These are phyloP conservation scores for Hortaea werneckii DNA, from an alignment of 2,329 filamentous ascomycete genomes.

Conservation along the genomic window DNA sequence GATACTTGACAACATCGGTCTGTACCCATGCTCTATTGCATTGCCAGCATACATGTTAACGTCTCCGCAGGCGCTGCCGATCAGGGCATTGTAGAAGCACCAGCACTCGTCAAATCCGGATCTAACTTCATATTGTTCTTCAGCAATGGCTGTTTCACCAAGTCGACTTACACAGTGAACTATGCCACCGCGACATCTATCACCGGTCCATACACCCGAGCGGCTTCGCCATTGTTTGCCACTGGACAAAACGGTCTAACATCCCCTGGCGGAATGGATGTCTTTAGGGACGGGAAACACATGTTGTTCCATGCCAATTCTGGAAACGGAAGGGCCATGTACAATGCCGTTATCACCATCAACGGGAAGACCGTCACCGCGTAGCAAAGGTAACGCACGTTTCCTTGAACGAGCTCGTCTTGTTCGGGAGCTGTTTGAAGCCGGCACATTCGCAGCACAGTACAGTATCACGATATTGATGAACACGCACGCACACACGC, in stretches of 20 bases:
- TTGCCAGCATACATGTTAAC: neutral
- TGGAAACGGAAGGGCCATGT: constrained; percentile 13
- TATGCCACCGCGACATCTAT: constrained; percentile 18
- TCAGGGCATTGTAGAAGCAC: constrained; percentile 25
- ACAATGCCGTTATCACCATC: constrained; percentile 12
- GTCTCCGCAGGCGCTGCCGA: constrained; percentile 14
- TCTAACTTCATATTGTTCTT: constrained; percentile 20
- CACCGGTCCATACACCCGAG: constrained; percentile 16
- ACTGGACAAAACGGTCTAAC: constrained; percentile 19
- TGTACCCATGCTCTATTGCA: neutral
- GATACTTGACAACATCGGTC: constrained; percentile 19
- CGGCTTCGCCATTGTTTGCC: constrained; percentile 12
- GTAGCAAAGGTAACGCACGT: neutral
- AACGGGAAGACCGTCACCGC: constrained; percentile 8
- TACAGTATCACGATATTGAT: too few relatives aligned
- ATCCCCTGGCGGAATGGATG: constrained; percentile 23
- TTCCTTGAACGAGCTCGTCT: neutral
- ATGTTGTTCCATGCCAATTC: constrained; percentile 25
- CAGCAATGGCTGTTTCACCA: constrained; percentile 12
- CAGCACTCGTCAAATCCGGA: constrained; percentile 17
- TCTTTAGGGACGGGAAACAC: constrained; percentile 19
- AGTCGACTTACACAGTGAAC: constrained; percentile 16
- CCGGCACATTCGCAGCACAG: too few relatives aligned
- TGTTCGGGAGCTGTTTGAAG: too few relatives aligned
- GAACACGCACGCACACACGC: too few relatives aligned